Evolutionary conservation across 441 rosid species (phyloP), one percentile per base, ranked within the genome.

Genomic region (Pelargonium hybrid): DNA sequence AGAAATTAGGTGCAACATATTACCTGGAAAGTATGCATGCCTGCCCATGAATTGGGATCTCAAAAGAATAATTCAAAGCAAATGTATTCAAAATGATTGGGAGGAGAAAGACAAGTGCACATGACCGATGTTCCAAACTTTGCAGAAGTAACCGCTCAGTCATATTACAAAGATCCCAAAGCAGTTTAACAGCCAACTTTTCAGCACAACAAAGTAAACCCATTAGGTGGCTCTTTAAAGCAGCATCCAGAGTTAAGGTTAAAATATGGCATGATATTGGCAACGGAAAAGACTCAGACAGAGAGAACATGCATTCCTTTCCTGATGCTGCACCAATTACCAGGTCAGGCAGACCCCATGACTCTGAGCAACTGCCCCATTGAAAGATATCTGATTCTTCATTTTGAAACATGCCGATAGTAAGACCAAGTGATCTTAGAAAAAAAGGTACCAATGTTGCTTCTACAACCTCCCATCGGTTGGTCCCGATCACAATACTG

Each of bases 121-220:
- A 94, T 0, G 97, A 85, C 72, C 97, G 91, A 67, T 84, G 90
- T 76, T 94, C 94, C 65, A 71, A 77, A 75, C 87, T 82, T 82
- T 79, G 90, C 37, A 83, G 82, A 79, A 94, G 87, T 80, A 91
- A 76, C 47, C 79, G 84, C 79, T 90, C 96, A 52, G 87, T 84
- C 68, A 71, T 67, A 73, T 78, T 82, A 76, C 96, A 87, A 68
- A 94, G 79, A 84, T 87, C 87, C 90, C 84, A 87, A 65, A 94
- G 90, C 73, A 91, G 65, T 76, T 81, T 81, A 69, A 65, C 78
- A 43, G 86, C 81, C 73, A 89, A 80, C 63, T 25, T 79, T 59
- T 77, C 86, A 45, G 76, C 79, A 75, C 71, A 39, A 74, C 69
- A 67, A 62, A 54, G 69, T 17, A 83, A 71, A 74, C 73, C 81